Percentiles rank a stretch among this genome's conserved stretches.
Evolutionary conservation across 1,284 basidiomycete genomes (phyloP).

Genomic region (Ceratobasidium sp.): DNA sequence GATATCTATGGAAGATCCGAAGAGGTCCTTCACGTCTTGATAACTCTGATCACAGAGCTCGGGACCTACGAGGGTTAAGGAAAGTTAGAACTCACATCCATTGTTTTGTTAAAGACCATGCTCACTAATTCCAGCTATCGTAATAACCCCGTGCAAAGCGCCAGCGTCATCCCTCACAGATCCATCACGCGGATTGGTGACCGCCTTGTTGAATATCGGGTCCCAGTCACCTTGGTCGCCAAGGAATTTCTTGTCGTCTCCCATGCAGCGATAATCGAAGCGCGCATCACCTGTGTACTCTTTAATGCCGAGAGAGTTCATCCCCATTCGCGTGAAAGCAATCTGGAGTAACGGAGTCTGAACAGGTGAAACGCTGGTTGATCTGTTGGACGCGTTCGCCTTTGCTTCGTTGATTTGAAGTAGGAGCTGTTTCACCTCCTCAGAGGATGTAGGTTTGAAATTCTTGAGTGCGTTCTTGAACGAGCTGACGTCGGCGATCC

Average conservation of each 20-base stretch:
- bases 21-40: slow-evolving; percentile 12
- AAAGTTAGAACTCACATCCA: neutral
- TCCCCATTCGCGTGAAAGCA: slow-evolving; percentile 26
- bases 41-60: slow-evolving; percentile 4
- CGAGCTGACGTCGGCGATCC: neutral
- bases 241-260: slow-evolving; percentile 10
- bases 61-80: slow-evolving; percentile 9
- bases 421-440: neutral
- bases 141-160: slow-evolving; percentile 42
- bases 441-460: slow-evolving; percentile 12
- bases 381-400: neutral
- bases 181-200: neutral
- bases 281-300: slow-evolving; percentile 1
- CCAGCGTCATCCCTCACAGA: slow-evolving; percentile 1
- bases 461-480: neutral
- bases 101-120: neutral
- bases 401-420: neutral
- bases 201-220: neutral
- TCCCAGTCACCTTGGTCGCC: slow-evolving; percentile 34
- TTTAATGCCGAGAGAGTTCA: slow-evolving; percentile 17
- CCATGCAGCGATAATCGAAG: slow-evolving; percentile 18
- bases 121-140: slow-evolving; percentile 41
- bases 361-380: neutral
- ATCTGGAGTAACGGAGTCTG: slow-evolving; percentile 22
- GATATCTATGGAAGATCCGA: slow-evolving; percentile 32